Conservation (phyloP, 495 filamentous ascomycete species). For the Clavariopsis aquatica region DNA sequence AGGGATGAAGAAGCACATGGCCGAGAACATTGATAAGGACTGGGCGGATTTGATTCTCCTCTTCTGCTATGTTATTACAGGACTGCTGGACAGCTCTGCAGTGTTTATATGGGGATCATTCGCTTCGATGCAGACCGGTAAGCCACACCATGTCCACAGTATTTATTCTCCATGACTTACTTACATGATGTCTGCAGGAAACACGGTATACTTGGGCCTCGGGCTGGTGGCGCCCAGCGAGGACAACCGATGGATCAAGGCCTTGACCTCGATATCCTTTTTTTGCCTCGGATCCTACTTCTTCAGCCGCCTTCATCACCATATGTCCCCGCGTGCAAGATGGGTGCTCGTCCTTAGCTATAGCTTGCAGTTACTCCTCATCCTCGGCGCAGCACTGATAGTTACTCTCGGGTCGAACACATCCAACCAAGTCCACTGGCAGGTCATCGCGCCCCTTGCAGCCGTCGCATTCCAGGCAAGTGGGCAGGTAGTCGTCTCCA, state of each 20-base stretch:
- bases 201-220: constrained; percentile 73
- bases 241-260: constrained; percentile 65
- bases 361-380: constrained; percentile 54
- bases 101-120: constrained; percentile 75
- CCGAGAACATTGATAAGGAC: constrained; percentile 51
- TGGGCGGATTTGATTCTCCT: constrained; percentile 65
- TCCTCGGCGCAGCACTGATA: constrained; percentile 59
- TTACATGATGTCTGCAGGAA: constrained; percentile 43
- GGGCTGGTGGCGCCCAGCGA: constrained; percentile 58
- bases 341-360: constrained; percentile 68
- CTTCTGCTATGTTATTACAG: constrained; percentile 70
- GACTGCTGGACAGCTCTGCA: constrained; percentile 69
- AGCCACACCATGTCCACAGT: not conserved
- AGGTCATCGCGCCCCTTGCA: constrained; percentile 60
- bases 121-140: constrained; percentile 76
- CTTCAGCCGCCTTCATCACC: constrained; percentile 64
- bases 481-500: constrained; percentile 68
- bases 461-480: constrained; percentile 70
- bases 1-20: constrained; percentile 46
- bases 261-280: constrained; percentile 60
- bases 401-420: constrained; percentile 51
- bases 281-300: constrained; percentile 68
- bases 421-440: constrained; percentile 55
- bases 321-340: constrained; percentile 54
- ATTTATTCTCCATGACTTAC: not conserved